Evolutionary conservation across 2,329 filamentous ascomycete species (phyloP).

Genomic region (Xylariaceae sp.): DNA sequence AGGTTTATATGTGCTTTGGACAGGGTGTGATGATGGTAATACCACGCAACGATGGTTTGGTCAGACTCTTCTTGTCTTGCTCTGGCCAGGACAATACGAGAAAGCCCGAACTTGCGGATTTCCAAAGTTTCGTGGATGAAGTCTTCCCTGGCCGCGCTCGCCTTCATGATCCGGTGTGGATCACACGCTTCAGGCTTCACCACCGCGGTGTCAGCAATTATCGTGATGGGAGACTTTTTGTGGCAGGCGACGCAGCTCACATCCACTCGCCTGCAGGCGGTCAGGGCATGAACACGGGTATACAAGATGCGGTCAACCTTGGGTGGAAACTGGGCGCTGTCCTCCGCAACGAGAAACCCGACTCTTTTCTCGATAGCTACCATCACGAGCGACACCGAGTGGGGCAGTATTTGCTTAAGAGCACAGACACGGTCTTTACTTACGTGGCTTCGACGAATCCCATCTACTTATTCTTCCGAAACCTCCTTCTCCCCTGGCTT

Average conservation of each 20-base stretch:
- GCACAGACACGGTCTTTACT: constrained; percentile 36
- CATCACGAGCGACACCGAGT: constrained; percentile 42
- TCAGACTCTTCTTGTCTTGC: constrained; percentile 27
- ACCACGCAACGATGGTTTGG: constrained; percentile 23
- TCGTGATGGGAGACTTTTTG: constrained; percentile 43
- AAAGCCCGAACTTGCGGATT: constrained; percentile 27
- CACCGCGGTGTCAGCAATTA: constrained; percentile 34
- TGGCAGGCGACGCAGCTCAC: constrained; percentile 54
- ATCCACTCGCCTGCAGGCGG: constrained; percentile 51
- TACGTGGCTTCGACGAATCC: constrained; percentile 33
- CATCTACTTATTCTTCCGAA: constrained; percentile 33
- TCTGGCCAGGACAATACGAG: constrained; percentile 14
- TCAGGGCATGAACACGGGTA: constrained; percentile 52
- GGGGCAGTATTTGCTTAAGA: constrained; percentile 37
- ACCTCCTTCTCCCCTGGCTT: constrained; percentile 34
- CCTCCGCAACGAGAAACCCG: constrained; percentile 29
- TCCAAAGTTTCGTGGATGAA: constrained; percentile 23
- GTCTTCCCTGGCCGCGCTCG: constrained; percentile 28
- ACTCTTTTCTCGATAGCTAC: constrained; percentile 42
- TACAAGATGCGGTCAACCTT: constrained; percentile 45
- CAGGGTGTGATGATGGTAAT: constrained; percentile 33
- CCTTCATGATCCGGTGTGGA: constrained; percentile 33
- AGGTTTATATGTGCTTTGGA: constrained; percentile 28
- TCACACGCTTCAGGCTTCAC: constrained; percentile 42
- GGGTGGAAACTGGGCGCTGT: constrained; percentile 46